Evolutionary conservation across 176 grass and related monocot species (phyloP).

Genomic region (Paspalum notatum): DNA sequence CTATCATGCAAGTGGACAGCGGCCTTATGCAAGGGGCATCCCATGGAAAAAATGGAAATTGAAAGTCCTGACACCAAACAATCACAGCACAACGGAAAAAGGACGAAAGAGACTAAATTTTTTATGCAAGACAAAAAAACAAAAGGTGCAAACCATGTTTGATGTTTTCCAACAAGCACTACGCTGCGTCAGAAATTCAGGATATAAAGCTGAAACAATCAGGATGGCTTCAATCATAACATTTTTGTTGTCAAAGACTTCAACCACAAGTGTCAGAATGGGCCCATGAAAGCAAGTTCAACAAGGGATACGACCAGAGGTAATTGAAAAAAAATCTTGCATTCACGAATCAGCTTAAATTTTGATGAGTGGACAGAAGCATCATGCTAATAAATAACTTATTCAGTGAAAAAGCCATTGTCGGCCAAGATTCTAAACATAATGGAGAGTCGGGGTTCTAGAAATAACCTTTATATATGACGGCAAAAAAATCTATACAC

Average conservation of each 20-base stretch:
- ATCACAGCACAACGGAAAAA: slow-evolving; percentile 13
- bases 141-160: background rate
- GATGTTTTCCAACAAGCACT: background rate
- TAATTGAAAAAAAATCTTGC: background rate
- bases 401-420: slow-evolving; percentile 8
- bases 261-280: background rate
- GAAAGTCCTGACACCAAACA: slow-evolving; percentile 3
- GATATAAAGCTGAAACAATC: slow-evolving; percentile 1
- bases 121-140: background rate
- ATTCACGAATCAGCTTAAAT: background rate
- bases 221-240: background rate
- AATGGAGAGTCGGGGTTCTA: background rate
- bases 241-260: background rate
- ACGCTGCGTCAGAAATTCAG: background rate
- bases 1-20: background rate
- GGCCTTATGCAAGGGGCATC: slow-evolving; percentile 25
- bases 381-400: slow-evolving; percentile 16
- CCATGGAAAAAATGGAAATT: background rate
- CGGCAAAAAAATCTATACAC: background rate
- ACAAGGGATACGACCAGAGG: background rate
- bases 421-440: slow-evolving; percentile 18
- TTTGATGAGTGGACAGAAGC: background rate
- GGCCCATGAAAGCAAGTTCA: background rate
- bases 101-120: slow-evolving; percentile 29
- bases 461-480: background rate